These are phyloP conservation scores for Candida chilensis DNA, from an alignment of 805 yeast species.

Conservation along the genomic window DNA sequence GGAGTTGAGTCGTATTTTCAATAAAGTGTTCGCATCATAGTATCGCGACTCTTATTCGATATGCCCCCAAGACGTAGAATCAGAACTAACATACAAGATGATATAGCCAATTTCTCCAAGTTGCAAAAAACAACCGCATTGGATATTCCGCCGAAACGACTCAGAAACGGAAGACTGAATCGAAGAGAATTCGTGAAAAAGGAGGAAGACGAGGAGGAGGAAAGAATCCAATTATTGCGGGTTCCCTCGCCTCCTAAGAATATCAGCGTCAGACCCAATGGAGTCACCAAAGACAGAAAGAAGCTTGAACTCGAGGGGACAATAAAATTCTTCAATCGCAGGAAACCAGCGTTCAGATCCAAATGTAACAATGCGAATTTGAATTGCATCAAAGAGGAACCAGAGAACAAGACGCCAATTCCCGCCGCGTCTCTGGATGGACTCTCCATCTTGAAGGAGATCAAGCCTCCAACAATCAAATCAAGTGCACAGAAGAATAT, in stretches of 20 bases:
- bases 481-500: background rate
- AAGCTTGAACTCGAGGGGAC: background rate
- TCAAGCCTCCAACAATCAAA: slow-evolving; percentile 1
- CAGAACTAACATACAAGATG: background rate
- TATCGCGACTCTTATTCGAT: too few relatives aligned
- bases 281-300: background rate
- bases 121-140: background rate
- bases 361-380: background rate
- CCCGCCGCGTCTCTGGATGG: background rate
- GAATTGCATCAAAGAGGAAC: background rate
- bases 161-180: background rate
- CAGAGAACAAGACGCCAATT: background rate
- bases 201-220: background rate
- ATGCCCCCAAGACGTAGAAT: background rate
- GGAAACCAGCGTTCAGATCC: background rate
- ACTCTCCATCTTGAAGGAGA: background rate
- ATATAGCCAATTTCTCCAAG: background rate
- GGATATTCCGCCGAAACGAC: background rate
- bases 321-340: background rate
- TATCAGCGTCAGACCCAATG: background rate
- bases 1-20: too few relatives aligned
- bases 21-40: too few relatives aligned
- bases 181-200: background rate
- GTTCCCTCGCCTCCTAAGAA: background rate
- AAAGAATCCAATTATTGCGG: background rate